Evolutionary conservation across 768 basidiomycete genomes (phyloP), one percentile per base, ranked within the genome.

Genomic region (Candolleomyces aberdarensis): DNA sequence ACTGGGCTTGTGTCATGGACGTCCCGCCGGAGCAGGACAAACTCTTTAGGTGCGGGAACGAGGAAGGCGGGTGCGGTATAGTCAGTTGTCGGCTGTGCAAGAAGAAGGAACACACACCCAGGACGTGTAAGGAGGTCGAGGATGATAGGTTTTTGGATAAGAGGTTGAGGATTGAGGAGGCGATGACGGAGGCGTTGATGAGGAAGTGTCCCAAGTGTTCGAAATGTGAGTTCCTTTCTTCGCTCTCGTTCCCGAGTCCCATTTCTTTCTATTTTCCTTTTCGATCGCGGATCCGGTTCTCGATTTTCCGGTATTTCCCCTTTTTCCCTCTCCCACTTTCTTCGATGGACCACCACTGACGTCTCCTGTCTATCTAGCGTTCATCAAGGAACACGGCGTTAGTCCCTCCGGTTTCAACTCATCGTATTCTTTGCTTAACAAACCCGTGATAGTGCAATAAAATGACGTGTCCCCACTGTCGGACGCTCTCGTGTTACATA

Each of bases 101-200:
- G 75, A 87, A 87, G 67, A 60, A 89, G 87, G 90, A 94, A 68
- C 92, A 94, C 75, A 67, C 92, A 32, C 92, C 92, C 13, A 93
- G 86, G 74, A 87, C 76, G 32, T 94, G 92, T 67, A 80, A 90
- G 77, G 93, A 96, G 72, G 76, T 82, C 63, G 88, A 91, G 62
- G 82, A 87, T 13, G 92, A 95, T 70, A 85, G 82, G 62, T 82
- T 85, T 53, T 72, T 95, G 15, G 86, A 92, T 71, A 86, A 83
- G 13, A 81, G 86, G 58, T 94, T 96, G 74, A 71, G 81, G 1
- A 80, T 97, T 31, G 95, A 97, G 70, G 95, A 97, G 69, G 95
- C 94, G 3, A 97, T 97, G 95, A 92, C 91, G 39, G 80, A 81
- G 48, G 94, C 94, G 3, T 76, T 96, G 13, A 90, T 94, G 85